Evolutionary conservation across 495 filamentous ascomycete genomes (phyloP), one percentile per base, ranked within the genome.

Genomic region (Terfezia boudieri): DNA sequence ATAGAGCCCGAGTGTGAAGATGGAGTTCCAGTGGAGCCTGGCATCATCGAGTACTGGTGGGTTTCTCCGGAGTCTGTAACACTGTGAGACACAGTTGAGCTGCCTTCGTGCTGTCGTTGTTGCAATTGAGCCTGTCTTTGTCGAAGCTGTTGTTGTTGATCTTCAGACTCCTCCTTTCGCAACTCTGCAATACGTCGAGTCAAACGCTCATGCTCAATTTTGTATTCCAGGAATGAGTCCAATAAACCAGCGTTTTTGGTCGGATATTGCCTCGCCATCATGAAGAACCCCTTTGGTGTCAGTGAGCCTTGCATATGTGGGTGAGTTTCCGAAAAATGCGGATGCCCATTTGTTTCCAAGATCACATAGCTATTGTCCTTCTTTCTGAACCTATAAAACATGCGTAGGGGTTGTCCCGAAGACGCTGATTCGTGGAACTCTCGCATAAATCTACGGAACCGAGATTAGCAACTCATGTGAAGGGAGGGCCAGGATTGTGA

Each of bases 221-320:
- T 95, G 68, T 95, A 89, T 67, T 98, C 90, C 12, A 98, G 71
- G 58, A 94, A 95, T 0, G 89, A 92, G 67, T 98, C 87, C 51
- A 98, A 68, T 8, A 94, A 71, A 9, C 75, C 78, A 0, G 85
- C 79, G 62, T 86, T 90, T 65, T 82, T 86, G 50, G 82, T 90
- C 8, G 86, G 87, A 66, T 95, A 94, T 9, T 86, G 90, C 20
- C 90, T 75, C 23, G 86, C 79, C 78, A 94, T 84, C 71, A 98
- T 83, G 67, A 96, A 94, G 63, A 94, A 82, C 16, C 89, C 88
- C 57, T 82, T 77, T 6, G 49, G n/a, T 6, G n/a, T 51, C 17
- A 20, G 4, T 14, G 14, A 14, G 41, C 17, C 14, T 20, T 46
- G 41, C 41, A 46, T 46, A 20, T 46, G 41, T 4, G 17, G 4